phyloP scores from a whole-genome alignment of 75 land plant genomes.

The Sequoiadendron giganteum region DNA sequence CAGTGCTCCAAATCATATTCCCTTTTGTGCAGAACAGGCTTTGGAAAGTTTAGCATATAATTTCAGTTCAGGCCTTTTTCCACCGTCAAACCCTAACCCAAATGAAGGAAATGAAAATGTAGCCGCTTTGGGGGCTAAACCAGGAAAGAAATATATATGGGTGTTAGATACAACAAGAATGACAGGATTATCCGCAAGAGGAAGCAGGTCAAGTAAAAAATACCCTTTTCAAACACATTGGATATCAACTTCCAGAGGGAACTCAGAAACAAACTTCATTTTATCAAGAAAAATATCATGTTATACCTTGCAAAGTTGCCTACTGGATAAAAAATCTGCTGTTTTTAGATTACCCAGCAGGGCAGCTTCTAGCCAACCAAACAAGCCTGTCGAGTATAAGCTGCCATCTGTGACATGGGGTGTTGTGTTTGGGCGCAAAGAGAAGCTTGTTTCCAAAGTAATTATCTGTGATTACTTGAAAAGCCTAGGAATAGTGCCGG shows the following conservation, averaged over 20 bases:
- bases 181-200: background rate
- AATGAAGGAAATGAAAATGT: background rate
- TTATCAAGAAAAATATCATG: background rate
- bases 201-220: background rate
- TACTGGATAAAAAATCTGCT: background rate
- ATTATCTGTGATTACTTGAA: constrained; percentile 64
- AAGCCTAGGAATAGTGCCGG: constrained; percentile 53
- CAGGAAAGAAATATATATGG: background rate
- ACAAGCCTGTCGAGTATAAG: constrained; percentile 45
- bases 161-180: background rate
- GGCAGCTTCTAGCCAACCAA: constrained; percentile 20
- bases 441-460: constrained; percentile 53
- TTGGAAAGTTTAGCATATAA: background rate
- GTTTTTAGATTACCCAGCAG: background rate
- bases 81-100: background rate
- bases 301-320: background rate
- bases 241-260: background rate
- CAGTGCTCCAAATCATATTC: background rate
- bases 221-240: background rate
- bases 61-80: background rate
- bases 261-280: background rate
- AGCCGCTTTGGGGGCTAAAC: background rate
- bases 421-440: constrained; percentile 55
- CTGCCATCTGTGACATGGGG: constrained; percentile 85
- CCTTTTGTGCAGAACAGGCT: background rate